A percentile compares a stretch with the other conserved stretches of the same genome.
phyloP scores from a whole-genome alignment of 306 rosid genomes.

The Rubus idaeus region DNA sequence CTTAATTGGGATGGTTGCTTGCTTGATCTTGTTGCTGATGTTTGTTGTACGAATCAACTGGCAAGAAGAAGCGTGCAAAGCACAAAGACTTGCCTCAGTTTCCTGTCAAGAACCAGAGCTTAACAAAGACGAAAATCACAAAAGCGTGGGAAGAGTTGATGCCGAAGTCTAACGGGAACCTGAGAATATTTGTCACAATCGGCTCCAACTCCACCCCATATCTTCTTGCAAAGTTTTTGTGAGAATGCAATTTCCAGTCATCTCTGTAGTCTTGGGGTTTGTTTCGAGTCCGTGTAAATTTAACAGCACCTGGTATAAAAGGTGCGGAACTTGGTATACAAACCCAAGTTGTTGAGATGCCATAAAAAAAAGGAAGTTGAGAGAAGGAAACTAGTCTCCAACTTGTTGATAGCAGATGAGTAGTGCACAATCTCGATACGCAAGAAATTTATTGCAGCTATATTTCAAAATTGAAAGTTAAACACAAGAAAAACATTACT shows the following conservation, averaged over 20 bases:
- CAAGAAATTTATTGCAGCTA: not conserved
- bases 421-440: not conserved
- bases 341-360: not conserved
- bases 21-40: slow-evolving; percentile 43
- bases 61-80: slow-evolving; percentile 63
- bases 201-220: no score
- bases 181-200: not conserved
- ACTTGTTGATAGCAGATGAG: not conserved
- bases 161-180: slow-evolving; percentile 21
- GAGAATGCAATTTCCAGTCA: not conserved
- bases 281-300: not conserved
- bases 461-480: not conserved
- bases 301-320: not conserved
- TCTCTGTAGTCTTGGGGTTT: not conserved
- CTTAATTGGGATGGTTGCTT: slow-evolving; percentile 42
- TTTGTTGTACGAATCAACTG: slow-evolving; percentile 58
- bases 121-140: slow-evolving; percentile 24
- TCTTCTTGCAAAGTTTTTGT: not conserved
- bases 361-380: not conserved
- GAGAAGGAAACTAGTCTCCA: not conserved
- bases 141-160: slow-evolving; percentile 11
- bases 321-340: not conserved
- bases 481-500: not conserved
- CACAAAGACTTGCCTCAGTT: slow-evolving; percentile 43
- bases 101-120: slow-evolving; percentile 7